These are phyloP conservation scores for Protostelium mycophagum DNA, from an alignment of 78 protist genomes.

Conservation along the genomic window DNA sequence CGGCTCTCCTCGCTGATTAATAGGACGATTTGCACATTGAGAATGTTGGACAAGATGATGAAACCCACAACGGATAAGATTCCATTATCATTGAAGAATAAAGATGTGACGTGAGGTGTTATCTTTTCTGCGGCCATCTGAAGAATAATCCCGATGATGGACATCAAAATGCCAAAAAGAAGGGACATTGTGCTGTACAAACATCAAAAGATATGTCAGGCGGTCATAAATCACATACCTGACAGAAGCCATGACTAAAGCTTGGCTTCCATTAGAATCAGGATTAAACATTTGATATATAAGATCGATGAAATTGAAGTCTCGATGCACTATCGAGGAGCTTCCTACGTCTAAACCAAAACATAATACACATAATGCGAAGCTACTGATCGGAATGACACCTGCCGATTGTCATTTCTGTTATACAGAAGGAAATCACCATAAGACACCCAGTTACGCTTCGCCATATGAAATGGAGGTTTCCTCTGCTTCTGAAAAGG, in stretches of 20 bases:
- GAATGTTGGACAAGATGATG: not conserved
- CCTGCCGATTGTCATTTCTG: not conserved
- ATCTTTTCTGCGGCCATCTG: slow-evolving; percentile 8
- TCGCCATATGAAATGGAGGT: not conserved
- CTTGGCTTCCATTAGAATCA: not conserved
- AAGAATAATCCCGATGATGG: slow-evolving; percentile 15
- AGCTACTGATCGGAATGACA: not conserved
- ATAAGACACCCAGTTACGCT: not conserved
- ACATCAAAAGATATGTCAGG: not conserved
- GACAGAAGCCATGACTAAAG: not conserved
- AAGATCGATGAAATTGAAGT: not conserved
- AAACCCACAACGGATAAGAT: not conserved
- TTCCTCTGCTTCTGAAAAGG: not conserved
- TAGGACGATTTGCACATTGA: not conserved
- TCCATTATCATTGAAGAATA: slow-evolving; percentile 5
- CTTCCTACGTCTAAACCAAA: not conserved
- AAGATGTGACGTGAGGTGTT: not conserved
- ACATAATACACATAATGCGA: not conserved
- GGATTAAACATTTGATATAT: not conserved
- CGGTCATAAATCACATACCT: not conserved
- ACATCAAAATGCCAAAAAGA: slow-evolving; percentile 2
- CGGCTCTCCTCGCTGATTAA: not conserved
- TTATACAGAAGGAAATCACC: not conserved
- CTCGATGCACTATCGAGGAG: not conserved
- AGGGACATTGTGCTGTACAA: slow-evolving; percentile 1